Percentiles rank a stretch among this genome's conserved stretches.
These are phyloP conservation scores for Albatrellus sp. DNA, from an alignment of 1,284 basidiomycete species.

Conservation along the genomic window DNA sequence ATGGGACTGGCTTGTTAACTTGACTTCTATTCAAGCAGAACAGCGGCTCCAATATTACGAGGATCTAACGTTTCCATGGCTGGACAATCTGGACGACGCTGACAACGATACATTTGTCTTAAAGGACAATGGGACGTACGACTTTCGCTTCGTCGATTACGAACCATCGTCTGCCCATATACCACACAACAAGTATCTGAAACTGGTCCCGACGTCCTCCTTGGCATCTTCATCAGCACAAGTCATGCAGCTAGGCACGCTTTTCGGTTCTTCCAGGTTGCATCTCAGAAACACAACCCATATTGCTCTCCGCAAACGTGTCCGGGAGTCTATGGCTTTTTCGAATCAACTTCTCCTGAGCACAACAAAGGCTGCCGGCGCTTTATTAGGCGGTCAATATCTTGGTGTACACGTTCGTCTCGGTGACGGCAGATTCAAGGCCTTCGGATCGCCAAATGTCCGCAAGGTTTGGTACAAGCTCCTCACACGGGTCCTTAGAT, in stretches of 20 bases:
- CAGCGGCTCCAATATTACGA: conserved; percentile 33
- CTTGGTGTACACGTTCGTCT: conserved; percentile 56
- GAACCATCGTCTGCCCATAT: conserved; percentile 17
- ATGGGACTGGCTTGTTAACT: conserved; percentile 60
- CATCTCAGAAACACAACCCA: conserved; percentile 30
- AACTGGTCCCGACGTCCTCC: conserved; percentile 29
- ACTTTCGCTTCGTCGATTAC: conserved; percentile 55
- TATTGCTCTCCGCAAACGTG: conserved; percentile 25
- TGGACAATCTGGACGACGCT: conserved; percentile 26
- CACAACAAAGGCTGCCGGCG: conserved; percentile 27
- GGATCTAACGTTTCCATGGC: conserved; percentile 37
- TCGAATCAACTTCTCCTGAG: conserved; percentile 31
- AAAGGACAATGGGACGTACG: conserved; percentile 43
- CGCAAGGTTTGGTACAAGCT: conserved; percentile 45
- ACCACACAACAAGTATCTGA: conserved; percentile 26
- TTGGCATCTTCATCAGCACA: conserved; percentile 27
- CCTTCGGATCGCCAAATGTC: conserved; percentile 26
- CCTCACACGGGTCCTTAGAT: conserved; percentile 29
- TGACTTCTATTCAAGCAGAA: conserved; percentile 21
- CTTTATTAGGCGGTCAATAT: conserved; percentile 37
- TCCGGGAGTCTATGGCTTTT: conserved; percentile 43
- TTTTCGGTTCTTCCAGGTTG: conserved; percentile 59
- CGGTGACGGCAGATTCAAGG: conserved; percentile 50
- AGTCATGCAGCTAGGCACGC: conserved; percentile 50
- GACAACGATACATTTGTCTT: conserved; percentile 36